Evolutionary conservation across 148 eudicot species (phyloP).

Genomic region (Persicaria maculosa): DNA sequence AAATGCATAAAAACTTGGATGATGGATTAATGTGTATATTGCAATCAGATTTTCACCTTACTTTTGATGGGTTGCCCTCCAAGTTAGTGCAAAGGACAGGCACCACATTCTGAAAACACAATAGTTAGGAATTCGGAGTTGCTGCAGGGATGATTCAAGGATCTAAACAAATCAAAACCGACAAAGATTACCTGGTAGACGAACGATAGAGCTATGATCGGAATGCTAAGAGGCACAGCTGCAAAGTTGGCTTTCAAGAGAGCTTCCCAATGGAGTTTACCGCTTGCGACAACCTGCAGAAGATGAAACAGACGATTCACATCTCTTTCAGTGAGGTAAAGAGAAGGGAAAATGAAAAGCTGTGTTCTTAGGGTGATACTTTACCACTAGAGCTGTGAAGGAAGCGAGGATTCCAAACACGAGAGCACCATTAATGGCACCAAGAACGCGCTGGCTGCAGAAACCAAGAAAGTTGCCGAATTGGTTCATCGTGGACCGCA

Average conservation of each 20-base stretch:
- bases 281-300: constrained; percentile 70
- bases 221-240: constrained; percentile 84
- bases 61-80: constrained; percentile 79
- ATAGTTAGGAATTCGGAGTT: not conserved
- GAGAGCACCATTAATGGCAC: constrained; percentile 77
- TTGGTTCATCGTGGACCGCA: not conserved
- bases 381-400: constrained; percentile 84
- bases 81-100: constrained; percentile 93
- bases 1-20: not conserved
- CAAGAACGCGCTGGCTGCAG: constrained; percentile 82
- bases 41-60: constrained; percentile 51
- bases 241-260: constrained; percentile 72
- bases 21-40: not conserved
- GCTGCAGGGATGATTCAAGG: no score
- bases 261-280: constrained; percentile 79
- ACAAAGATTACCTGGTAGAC: constrained; percentile 66
- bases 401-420: constrained; percentile 63
- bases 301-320: not conserved
- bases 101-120: constrained; percentile 67
- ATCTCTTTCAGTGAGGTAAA: not conserved
- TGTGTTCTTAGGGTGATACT: not conserved
- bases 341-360: not conserved
- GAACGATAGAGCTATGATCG: constrained; percentile 80
- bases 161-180: not conserved
- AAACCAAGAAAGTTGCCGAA: constrained; percentile 5